A percentile compares a stretch with the other conserved stretches of the same genome.
Conservation (phyloP, 2,329 filamentous ascomycete genomes). For the Fusarium sublunatum region DNA sequence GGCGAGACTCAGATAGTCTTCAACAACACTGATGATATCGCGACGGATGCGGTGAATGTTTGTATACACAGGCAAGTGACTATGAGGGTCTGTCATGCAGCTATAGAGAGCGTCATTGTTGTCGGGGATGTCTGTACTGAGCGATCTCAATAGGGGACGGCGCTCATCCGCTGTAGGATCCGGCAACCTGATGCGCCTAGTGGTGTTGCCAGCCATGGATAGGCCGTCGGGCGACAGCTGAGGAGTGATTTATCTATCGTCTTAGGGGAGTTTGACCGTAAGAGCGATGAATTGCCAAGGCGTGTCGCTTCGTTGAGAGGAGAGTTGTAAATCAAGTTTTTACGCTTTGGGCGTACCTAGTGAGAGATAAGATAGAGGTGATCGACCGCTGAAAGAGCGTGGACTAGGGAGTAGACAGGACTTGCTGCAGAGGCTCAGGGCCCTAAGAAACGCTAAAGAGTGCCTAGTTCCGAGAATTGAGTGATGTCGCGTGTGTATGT, state of each 20-base stretch:
- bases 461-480: slow-evolving; percentile 7
- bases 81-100: slow-evolving; percentile 68
- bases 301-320: slow-evolving; percentile 18
- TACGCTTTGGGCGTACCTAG: slow-evolving; percentile 15
- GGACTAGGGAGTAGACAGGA: slow-evolving; percentile 3
- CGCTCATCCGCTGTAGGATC: slow-evolving; percentile 48
- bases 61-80: slow-evolving; percentile 76
- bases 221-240: background rate
- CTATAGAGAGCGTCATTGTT: slow-evolving; percentile 58
- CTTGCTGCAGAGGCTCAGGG: slow-evolving; percentile 7
- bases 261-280: background rate
- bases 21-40: slow-evolving; percentile 72
- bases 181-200: slow-evolving; percentile 49
- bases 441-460: background rate
- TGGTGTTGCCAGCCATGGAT: slow-evolving; percentile 41
- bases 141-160: slow-evolving; percentile 51
- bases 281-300: slow-evolving; percentile 10
- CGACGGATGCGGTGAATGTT: slow-evolving; percentile 79
- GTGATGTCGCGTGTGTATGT: background rate
- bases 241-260: background rate
- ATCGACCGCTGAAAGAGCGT: slow-evolving; percentile 5
- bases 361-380: slow-evolving; percentile 27
- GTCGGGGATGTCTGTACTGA: slow-evolving; percentile 47
- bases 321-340: slow-evolving; percentile 31
- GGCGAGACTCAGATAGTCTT: slow-evolving; percentile 74